Evolutionary conservation across 1,139 yeast species (phyloP).

Genomic region (Wickerhamomyces sp.): DNA sequence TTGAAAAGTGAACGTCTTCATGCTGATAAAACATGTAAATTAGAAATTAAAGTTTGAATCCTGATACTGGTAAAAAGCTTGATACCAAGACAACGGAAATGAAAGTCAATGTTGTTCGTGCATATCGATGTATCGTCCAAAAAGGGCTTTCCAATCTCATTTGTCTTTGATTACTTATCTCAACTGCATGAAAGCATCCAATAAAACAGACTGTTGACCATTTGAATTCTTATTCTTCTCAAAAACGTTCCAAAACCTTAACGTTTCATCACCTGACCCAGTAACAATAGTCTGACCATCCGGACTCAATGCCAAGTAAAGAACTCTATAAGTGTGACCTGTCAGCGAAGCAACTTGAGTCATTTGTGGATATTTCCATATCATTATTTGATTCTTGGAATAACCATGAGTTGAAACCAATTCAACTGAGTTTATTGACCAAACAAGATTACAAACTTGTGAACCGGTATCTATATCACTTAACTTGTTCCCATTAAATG

Average conservation of each 20-base stretch:
- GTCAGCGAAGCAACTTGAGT: constrained; percentile 89
- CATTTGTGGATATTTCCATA: constrained; percentile 94
- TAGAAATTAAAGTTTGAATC: too few relatives aligned
- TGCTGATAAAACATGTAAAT: too few relatives aligned
- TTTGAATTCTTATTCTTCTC: constrained; percentile 62
- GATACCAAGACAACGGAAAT: too few relatives aligned
- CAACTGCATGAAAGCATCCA: constrained; percentile 77
- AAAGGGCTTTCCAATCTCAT: too few relatives aligned
- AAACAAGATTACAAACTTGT: constrained; percentile 88
- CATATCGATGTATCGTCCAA: too few relatives aligned
- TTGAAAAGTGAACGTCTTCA: too few relatives aligned
- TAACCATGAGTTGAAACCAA: constrained; percentile 94
- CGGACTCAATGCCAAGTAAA: constrained; percentile 88
- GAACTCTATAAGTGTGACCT: constrained; percentile 90
- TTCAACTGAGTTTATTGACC: constrained; percentile 93
- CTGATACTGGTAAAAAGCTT: too few relatives aligned
- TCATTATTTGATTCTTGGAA: constrained; percentile 81
- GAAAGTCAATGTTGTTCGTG: too few relatives aligned
- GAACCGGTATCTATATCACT: constrained; percentile 90
- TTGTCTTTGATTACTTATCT: too few relatives aligned
- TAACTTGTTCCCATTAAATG: constrained; percentile 67
- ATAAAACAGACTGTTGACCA: constrained; percentile 54
- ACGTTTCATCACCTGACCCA: constrained; percentile 97
- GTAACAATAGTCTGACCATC: constrained; percentile 98
- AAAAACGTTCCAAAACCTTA: constrained; percentile 89